Conservation (phyloP, 2,329 filamentous ascomycete genomes). For the Exophiala mesophila region DNA sequence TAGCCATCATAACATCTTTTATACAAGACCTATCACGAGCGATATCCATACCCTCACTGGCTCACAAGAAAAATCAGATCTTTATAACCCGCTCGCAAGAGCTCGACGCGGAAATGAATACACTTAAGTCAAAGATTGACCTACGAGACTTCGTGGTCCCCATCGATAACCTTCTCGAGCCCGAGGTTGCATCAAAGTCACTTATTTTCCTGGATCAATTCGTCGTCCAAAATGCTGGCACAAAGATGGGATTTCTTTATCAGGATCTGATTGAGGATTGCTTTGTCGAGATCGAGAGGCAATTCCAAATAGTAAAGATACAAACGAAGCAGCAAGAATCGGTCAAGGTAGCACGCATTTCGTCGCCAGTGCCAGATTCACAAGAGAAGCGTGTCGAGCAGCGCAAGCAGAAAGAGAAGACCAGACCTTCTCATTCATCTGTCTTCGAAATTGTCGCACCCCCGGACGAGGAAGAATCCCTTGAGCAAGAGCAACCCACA, state of each 20-base stretch:
- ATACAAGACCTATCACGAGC: slow-evolving; percentile 35
- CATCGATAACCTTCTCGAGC: slow-evolving; percentile 41
- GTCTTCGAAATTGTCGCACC: slow-evolving; percentile 30
- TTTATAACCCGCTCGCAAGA: slow-evolving; percentile 34
- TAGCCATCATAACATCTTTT: slow-evolving; percentile 39
- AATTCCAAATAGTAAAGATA: slow-evolving; percentile 22
- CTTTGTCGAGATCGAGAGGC: slow-evolving; percentile 31
- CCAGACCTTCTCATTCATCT: slow-evolving; percentile 36
- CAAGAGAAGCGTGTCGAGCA: slow-evolving; percentile 31
- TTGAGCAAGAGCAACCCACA: slow-evolving; percentile 4
- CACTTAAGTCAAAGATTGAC: slow-evolving; percentile 38
- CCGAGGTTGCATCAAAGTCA: slow-evolving; percentile 35
- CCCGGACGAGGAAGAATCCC: not conserved
- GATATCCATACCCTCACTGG: slow-evolving; percentile 36
- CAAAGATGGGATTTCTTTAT: slow-evolving; percentile 42
- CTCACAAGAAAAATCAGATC: slow-evolving; percentile 38
- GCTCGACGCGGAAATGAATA: slow-evolving; percentile 38
- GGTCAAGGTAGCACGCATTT: not conserved
- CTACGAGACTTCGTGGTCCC: slow-evolving; percentile 39
- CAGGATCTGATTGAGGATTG: slow-evolving; percentile 40
- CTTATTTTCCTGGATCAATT: slow-evolving; percentile 37
- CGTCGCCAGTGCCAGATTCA: too few relatives aligned
- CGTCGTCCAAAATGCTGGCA: slow-evolving; percentile 36
- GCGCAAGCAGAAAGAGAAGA: slow-evolving; percentile 43
- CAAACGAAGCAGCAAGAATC: slow-evolving; percentile 19